Base-by-base conservation (phyloP, 345 rosid genomes). In the Adansonia digitata region DNA sequence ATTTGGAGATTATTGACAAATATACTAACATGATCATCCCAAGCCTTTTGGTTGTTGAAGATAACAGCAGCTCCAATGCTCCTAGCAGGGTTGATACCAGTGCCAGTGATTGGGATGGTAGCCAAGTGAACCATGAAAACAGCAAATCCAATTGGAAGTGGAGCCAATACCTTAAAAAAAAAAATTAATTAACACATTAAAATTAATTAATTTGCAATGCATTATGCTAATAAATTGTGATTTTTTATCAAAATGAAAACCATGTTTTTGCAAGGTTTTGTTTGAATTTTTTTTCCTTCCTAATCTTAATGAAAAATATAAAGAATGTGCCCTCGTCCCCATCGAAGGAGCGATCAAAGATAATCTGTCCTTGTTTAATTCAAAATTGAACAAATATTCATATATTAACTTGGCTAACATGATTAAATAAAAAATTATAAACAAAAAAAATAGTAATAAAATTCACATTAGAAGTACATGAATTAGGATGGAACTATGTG, bases 41-140 rank as follows among this genome's bases (percentile, higher is more conserved):
- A 90, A 42, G 91, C 81, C 77, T 82, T 77, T 18, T 84, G 9
- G 0, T 82, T 5, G 87, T 89, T 88, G 83, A 73, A 90, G 75
- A 91, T 77, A 37, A 93, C 90, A 59, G 94, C 97, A 37, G 97
- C 91, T 56, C 97, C 98, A 15, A 90, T 72, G 46, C 98, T 93
- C 85, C 96, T 75, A n/a, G 95, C 95, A 0, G 94, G 98, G 83
- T 91, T 94, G 69, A 93, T 93, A 29, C 95, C 94, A 13, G 97
- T 93, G 45, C 97, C 95, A 13, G 97, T 93, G 72, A 93, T 82
- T 40, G 98, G 98, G 55, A 91, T 88, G 69, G 97, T 94, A 17
- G 98, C 97, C 81, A 94, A 77, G 83, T 91, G 97, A 76, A 94
- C 97, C 91, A 91, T 85, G 90, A 94, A 94, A 64, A 94, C 98